Evolutionary conservation across 2,329 filamentous ascomycete species (phyloP).

Genomic region (Colletotrichum theobromicola): DNA sequence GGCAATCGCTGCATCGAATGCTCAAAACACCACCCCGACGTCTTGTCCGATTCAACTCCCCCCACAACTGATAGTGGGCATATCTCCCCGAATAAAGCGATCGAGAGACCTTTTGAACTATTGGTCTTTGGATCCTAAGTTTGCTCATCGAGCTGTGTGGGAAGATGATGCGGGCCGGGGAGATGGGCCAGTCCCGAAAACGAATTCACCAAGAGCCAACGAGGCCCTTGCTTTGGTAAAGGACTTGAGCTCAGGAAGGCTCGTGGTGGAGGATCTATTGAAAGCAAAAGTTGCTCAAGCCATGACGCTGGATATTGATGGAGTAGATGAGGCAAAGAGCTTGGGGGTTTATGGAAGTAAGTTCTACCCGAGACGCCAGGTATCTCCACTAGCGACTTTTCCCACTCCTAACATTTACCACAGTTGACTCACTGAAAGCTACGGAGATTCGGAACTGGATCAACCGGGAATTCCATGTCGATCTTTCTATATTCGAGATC

Average conservation of each 20-base stretch:
- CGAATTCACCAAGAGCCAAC: conserved; percentile 13
- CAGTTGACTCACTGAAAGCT: conserved; percentile 27
- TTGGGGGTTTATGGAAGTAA: conserved; percentile 21
- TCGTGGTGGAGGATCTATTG: conserved; percentile 40
- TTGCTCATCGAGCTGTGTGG: neutral
- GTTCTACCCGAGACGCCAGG: neutral
- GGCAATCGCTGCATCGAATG: neutral
- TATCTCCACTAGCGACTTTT: neutral
- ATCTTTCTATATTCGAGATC: conserved; percentile 28
- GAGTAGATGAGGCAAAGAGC: conserved; percentile 23
- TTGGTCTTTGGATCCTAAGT: conserved; percentile 32
- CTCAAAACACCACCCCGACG: neutral
- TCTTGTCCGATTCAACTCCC: neutral
- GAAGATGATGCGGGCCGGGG: conserved; percentile 4
- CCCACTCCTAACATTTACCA: neutral
- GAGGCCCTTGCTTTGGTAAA: conserved; percentile 32
- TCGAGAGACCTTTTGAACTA: conserved; percentile 48
- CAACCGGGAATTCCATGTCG: conserved; percentile 23
- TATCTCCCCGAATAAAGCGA: conserved; percentile 21
- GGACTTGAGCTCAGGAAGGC: conserved; percentile 31
- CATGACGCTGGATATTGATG: conserved; percentile 1
- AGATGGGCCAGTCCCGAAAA: neutral
- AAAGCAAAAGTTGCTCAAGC: conserved; percentile 31
- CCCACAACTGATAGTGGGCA: conserved; percentile 25
- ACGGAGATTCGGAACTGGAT: conserved; percentile 29